A percentile compares a stretch with the other conserved stretches of the same genome.
These are phyloP conservation scores for Tolypocladium sp. DNA, from an alignment of 2,329 filamentous ascomycete genomes.

Conservation along the genomic window DNA sequence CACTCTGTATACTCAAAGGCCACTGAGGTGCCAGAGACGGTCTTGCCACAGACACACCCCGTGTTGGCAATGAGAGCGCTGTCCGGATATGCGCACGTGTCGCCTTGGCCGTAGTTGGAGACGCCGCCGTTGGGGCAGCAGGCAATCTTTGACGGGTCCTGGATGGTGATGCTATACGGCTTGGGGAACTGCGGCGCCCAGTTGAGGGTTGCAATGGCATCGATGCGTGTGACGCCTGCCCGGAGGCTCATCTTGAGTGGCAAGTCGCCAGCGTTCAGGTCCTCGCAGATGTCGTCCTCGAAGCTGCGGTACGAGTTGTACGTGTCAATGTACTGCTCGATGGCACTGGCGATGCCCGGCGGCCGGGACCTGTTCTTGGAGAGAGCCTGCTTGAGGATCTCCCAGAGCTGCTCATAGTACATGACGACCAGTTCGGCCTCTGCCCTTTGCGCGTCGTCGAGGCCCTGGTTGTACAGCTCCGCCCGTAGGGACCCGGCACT, in stretches of 20 bases:
- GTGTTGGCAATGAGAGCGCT: constrained; percentile 18
- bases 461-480: constrained; percentile 14
- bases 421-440: constrained; percentile 16
- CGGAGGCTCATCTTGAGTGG: constrained; percentile 22
- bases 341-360: constrained; percentile 11
- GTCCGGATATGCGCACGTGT: constrained; percentile 19
- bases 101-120: constrained; percentile 9
- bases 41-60: constrained; percentile 25
- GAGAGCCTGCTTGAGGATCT: constrained; percentile 20
- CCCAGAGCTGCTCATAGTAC: constrained; percentile 19
- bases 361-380: constrained; percentile 10
- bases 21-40: constrained; percentile 11
- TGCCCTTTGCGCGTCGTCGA: constrained; percentile 8
- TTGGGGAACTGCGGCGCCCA: constrained; percentile 15
- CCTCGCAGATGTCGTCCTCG: constrained; percentile 22
- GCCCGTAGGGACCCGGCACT: constrained; percentile 12
- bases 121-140: constrained; percentile 20
- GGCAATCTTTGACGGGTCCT: constrained; percentile 21
- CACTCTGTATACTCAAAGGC: constrained; percentile 25
- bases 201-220: constrained; percentile 18
- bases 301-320: constrained; percentile 21
- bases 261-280: constrained; percentile 19
- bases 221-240: constrained; percentile 18
- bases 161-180: constrained; percentile 21
- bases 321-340: constrained; percentile 20